Base-by-base conservation (phyloP, 192 early-diverging fungal genomes). In the Backusella psychrophila region DNA sequence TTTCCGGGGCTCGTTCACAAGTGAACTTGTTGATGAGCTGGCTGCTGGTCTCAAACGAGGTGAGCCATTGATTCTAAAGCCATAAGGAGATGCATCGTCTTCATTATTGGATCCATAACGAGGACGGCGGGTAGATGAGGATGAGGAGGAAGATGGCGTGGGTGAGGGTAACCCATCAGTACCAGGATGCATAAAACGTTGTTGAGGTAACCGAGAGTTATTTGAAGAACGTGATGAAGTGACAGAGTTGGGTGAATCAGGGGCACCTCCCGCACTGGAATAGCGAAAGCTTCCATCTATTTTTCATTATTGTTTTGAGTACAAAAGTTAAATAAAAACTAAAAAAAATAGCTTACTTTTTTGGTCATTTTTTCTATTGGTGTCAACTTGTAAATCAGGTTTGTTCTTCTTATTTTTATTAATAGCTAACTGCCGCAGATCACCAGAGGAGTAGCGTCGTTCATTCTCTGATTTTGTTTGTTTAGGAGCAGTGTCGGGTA, bases 381-480 rank as follows among this genome's bases (percentile, higher is more conserved):
- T 44, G 3, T 74, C 35, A 4, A 78, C 66, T 41, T 34, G 66
- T 35, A 68, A 35, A 21, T 42, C 41, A 26, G 69, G 77, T 36
- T 65, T 52, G 12, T 34, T 46, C 12, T 69, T 73, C 31, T 69
- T 70, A 15, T 71, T 71, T 49, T 71, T 71, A 4, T 67, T 42
- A 33, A 44, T 65, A 17, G 63, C 56, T 26, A 78, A 41, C 66
- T 78, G 72, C 35, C 72, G 72, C 26, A 80, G 72, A 56, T 80
- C 79, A 14, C 75, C 75, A 42, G 75, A 63, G 19, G 79, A 80
- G 39, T 80, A 75, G 34, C 79, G 79, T 35, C 75, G 75, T 29
- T 44, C 69, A 6, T 41, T 33, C 14, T 59, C 49, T 38, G 71
- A 33, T 19, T 68, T 59, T 36, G 29, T 65, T n/a, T 56, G 44